These are phyloP conservation scores for Gynandropsis gynandra DNA, from an alignment of 345 rosid genomes.

Conservation along the genomic window DNA sequence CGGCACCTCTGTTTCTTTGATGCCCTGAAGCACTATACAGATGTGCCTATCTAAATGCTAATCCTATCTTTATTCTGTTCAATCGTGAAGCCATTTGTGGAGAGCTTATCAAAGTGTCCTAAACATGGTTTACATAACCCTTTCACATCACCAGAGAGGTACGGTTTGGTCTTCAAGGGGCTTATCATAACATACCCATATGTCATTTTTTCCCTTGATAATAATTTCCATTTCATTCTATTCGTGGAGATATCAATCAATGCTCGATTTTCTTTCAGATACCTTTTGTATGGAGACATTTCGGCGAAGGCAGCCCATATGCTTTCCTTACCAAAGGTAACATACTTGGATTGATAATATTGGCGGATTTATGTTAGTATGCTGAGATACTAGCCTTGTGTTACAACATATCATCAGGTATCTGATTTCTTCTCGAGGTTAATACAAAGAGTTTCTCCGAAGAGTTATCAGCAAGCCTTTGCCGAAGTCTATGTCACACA, in stretches of 20 bases:
- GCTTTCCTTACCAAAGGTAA: constrained; percentile 85
- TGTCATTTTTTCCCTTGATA: background rate
- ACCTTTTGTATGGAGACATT: constrained; percentile 86
- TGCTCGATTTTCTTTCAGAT: constrained; percentile 36
- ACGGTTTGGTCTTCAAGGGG: background rate
- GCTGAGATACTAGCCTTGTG: background rate
- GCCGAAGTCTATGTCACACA: constrained; percentile 80
- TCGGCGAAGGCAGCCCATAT: constrained; percentile 79
- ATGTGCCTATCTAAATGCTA: background rate
- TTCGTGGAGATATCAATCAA: background rate
- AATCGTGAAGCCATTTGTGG: constrained; percentile 76
- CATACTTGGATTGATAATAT: constrained; percentile 3
- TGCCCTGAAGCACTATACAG: background rate
- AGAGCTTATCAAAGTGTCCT: constrained; percentile 86
- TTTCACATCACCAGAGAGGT: constrained; percentile 96
- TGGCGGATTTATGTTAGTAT: constrained; percentile 1
- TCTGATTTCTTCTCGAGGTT: constrained; percentile 78
- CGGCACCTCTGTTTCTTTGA: background rate
- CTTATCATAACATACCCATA: background rate
- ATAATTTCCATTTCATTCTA: background rate
- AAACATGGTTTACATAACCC: constrained; percentile 98
- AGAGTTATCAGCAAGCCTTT: constrained; percentile 91
- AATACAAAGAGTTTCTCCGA: constrained; percentile 91
- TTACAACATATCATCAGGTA: constrained; percentile 43
- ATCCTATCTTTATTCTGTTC: constrained; percentile 13